Conservation (phyloP, 176 grass and related monocot species). For the Panicum miliaceum region DNA sequence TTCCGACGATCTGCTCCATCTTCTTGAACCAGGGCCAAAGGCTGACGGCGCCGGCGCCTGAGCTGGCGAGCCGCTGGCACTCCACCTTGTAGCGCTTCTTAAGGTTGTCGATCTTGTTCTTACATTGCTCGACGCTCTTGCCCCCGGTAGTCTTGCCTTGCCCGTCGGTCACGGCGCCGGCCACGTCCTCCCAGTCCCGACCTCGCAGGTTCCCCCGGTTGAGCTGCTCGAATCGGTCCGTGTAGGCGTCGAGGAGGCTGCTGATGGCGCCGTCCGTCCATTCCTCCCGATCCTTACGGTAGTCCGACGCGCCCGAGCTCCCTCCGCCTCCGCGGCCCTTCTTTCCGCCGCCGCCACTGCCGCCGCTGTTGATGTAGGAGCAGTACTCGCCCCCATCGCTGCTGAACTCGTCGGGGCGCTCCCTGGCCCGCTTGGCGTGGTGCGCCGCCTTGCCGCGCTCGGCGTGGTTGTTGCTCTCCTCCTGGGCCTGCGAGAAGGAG, state of each 20-base stretch:
- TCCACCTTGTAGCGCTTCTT: conserved; percentile 99
- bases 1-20: conserved; percentile 77
- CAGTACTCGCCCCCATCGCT: conserved; percentile 78
- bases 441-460: conserved; percentile 47
- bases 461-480: conserved; percentile 61
- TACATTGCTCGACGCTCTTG: conserved; percentile 97
- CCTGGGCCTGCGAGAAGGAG: conserved; percentile 43
- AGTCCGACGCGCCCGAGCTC: conserved; percentile 47
- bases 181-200: conserved; percentile 91
- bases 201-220: conserved; percentile 88
- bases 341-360: conserved; percentile 43
- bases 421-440: conserved; percentile 60
- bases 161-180: conserved; percentile 65
- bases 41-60: conserved; percentile 38
- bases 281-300: conserved; percentile 94
- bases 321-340: conserved; percentile 38
- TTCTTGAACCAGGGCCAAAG: conserved; percentile 95
- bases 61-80: conserved; percentile 68
- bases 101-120: conserved; percentile 99
- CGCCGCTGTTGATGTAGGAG: conserved; percentile 69
- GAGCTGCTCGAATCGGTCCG: conserved; percentile 81
- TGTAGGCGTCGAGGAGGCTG: conserved; percentile 79
- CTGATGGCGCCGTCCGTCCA: conserved; percentile 93
- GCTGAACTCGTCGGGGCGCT: conserved; percentile 67
- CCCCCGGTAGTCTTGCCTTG: conserved; percentile 50